Percentiles rank a stretch among this genome's conserved stretches.
These are phyloP conservation scores for Sphagnum fallax DNA, from an alignment of 228 moss, liverwort and hornwort species.

Conservation along the genomic window DNA sequence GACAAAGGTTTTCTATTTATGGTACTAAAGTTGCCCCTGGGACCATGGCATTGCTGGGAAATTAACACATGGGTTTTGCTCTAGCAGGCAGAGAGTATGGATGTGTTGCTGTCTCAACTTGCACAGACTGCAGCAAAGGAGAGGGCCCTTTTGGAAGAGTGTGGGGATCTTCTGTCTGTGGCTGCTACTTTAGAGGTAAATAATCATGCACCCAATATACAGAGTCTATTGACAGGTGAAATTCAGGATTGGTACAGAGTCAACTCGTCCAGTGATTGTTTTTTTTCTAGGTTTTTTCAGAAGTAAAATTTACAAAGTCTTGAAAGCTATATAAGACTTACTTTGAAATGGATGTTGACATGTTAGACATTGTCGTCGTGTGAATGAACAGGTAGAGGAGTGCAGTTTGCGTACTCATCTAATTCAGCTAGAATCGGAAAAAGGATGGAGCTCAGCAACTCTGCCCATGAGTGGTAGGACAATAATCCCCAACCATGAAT, in stretches of 20 bases:
- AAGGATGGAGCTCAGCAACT: conserved; percentile 24
- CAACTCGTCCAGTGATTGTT: too few relatives aligned
- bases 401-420: conserved; percentile 51
- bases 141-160: conserved; percentile 81
- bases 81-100: conserved; percentile 86
- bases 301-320: too few relatives aligned
- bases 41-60: too few relatives aligned
- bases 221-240: too few relatives aligned
- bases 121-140: conserved; percentile 92
- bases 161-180: conserved; percentile 72
- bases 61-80: too few relatives aligned
- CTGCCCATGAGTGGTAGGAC: conserved; percentile 10
- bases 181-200: conserved; percentile 88
- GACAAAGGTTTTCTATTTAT: not conserved
- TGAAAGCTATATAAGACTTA: too few relatives aligned
- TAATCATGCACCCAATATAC: not conserved
- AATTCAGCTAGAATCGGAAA: conserved; percentile 52
- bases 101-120: conserved; percentile 68
- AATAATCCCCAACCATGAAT: conserved; percentile 13
- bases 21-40: not conserved
- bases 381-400: conserved; percentile 47
- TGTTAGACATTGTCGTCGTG: too few relatives aligned
- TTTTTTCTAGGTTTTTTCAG: too few relatives aligned
- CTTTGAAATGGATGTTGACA: too few relatives aligned
- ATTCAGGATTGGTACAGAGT: too few relatives aligned